Base-by-base conservation (phyloP, 148 eudicot species). In the Fagopyrum homotropicum region DNA sequence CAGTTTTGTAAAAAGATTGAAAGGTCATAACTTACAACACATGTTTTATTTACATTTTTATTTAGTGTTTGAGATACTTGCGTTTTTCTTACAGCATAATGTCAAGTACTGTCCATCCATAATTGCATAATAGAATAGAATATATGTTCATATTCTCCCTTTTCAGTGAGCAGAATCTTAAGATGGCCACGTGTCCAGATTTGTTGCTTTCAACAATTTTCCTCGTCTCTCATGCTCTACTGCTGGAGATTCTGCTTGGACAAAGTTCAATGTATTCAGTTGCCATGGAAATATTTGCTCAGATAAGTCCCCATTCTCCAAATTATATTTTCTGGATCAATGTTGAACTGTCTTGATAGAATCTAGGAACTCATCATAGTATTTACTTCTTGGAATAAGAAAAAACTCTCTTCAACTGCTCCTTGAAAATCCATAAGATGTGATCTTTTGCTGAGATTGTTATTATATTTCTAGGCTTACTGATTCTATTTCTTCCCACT, bases 201-300 rank as follows among this genome's bases (percentile, higher is more conserved):
- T 56, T 56, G 61, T 56, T 56, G 61, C 61, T 17, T 17, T 17
- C 61, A 56, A n/a, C 61, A 17, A 56, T 56, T 56, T 56, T 56
- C 61, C 61, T 19, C 9, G 17, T 51, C 22, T 11, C 26, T 56
- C 61, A n/a, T 56, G 9, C 40, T 35, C 40, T 35, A 35, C 61
- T 26, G 7, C 61, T n/a, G 29, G 9, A 5, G 61, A 9, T 56
- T 56, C 16, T 17, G 29, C 22, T 9, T 56, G 61, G 61, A 9
- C 29, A 56, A 19, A 19, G 52, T 8, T 49, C 11, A 49, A 49
- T 7, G 15, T 17, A 26, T 55, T n/a, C 26, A 17, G 2, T 56
- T 56, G 61, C 29, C 26, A 17, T 56, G 60, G 16, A 56, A 56
- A 56, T 22, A 56, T 35, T 35, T 56, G 61, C 17, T n/a, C 60